Conservation (phyloP, 805 yeast species). For the Lachancea sp. region DNA sequence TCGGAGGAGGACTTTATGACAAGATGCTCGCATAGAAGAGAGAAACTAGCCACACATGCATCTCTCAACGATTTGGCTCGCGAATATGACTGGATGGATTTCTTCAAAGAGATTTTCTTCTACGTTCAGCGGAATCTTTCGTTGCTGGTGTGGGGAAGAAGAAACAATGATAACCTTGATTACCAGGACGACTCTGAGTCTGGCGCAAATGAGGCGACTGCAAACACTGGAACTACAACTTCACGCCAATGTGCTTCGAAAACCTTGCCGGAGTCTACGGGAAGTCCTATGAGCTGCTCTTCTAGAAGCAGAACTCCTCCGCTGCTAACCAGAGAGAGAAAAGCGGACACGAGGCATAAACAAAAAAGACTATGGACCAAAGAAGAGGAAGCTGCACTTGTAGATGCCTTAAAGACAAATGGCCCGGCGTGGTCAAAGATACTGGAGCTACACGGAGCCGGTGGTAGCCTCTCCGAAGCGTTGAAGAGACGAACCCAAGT, state of each 20-base stretch:
- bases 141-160: slow-evolving; percentile 62
- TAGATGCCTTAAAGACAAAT: slow-evolving; percentile 66
- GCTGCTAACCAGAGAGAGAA: neutral
- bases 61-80: slow-evolving; percentile 51
- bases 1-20: slow-evolving; percentile 73
- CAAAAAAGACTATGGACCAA: slow-evolving; percentile 57
- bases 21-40: slow-evolving; percentile 67
- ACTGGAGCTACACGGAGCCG: slow-evolving; percentile 85
- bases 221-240: neutral
- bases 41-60: slow-evolving; percentile 44
- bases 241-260: neutral
- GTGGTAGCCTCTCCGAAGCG: slow-evolving; percentile 78
- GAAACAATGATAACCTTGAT: slow-evolving; percentile 10
- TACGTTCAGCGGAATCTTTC: slow-evolving; percentile 73
- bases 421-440: slow-evolving; percentile 96
- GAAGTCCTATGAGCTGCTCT: neutral
- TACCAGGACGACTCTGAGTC: neutral
- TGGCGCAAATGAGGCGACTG: neutral
- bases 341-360: slow-evolving; percentile 21
- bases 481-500: slow-evolving; percentile 84
- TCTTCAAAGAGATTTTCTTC: slow-evolving; percentile 70
- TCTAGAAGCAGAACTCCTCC: neutral
- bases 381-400: slow-evolving; percentile 80
- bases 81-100: slow-evolving; percentile 80
- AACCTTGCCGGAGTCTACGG: neutral